A percentile compares a stretch with the other conserved stretches of the same genome.
phyloP scores from a whole-genome alignment of 352 stramenopile species.

The Pythium brachiatum region DNA sequence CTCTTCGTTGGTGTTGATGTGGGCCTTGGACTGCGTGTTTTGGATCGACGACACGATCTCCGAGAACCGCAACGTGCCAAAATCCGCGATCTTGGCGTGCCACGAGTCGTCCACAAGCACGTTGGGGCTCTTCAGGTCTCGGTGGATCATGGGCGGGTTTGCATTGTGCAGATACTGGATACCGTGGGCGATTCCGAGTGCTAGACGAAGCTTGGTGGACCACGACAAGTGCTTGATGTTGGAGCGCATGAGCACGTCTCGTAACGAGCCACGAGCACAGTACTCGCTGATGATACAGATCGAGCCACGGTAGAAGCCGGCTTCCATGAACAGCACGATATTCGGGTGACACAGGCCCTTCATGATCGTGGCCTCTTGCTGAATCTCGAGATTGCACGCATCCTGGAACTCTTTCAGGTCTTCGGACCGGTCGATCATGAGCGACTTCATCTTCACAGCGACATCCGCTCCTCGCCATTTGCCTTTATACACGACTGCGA shows the following conservation, averaged over 20 bases:
- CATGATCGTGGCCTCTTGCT: constrained; percentile 81
- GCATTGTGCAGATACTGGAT: constrained; percentile 91
- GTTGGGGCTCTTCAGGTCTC: constrained; percentile 90
- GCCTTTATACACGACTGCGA: constrained; percentile 93
- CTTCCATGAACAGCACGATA: constrained; percentile 89
- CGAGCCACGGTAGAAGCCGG: constrained; percentile 77
- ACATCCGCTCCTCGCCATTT: constrained; percentile 95
- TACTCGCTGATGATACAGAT: constrained; percentile 97
- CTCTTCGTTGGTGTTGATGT: constrained; percentile 13
- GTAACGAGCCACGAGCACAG: constrained; percentile 92
- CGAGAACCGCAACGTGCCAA: constrained; percentile 83
- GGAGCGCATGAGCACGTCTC: constrained; percentile 89
- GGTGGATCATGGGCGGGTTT: constrained; percentile 89
- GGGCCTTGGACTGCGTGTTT: constrained; percentile 29
- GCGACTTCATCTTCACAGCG: constrained; percentile 92
- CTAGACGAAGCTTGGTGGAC: constrained; percentile 77
- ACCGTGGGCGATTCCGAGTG: constrained; percentile 75
- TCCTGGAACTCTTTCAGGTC: constrained; percentile 75
- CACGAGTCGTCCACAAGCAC: constrained; percentile 88
- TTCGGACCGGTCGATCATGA: constrained; percentile 63
- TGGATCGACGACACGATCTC: constrained; percentile 81
- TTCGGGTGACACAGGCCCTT: constrained; percentile 79
- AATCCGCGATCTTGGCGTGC: constrained; percentile 90
- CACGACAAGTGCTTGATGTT: constrained; percentile 73
- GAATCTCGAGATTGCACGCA: constrained; percentile 83